A percentile compares a stretch with the other conserved stretches of the same genome.
Conservation (phyloP, 2,329 filamentous ascomycete genomes). For the Neonectria ditissima region DNA sequence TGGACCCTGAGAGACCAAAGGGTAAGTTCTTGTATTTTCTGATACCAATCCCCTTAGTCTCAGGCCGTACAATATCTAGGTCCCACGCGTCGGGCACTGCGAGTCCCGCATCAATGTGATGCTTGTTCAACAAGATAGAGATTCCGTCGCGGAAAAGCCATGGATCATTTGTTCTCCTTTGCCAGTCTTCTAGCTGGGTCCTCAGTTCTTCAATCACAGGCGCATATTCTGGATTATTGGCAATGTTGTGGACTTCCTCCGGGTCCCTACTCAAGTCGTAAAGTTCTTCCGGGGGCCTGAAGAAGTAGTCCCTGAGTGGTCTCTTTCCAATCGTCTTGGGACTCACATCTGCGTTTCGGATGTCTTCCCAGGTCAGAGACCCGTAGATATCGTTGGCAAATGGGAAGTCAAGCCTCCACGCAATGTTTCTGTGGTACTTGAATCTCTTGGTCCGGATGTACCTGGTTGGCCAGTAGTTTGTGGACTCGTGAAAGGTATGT, state of each 20-base stretch:
- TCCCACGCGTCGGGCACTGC: slow-evolving; percentile 8
- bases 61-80: slow-evolving; percentile 10
- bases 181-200: slow-evolving; percentile 9
- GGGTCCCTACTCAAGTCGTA: slow-evolving; percentile 7
- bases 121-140: slow-evolving; percentile 15
- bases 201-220: neutral
- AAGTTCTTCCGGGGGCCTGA: slow-evolving; percentile 5
- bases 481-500: slow-evolving; percentile 63
- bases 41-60: neutral
- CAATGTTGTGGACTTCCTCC: neutral
- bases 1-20: slow-evolving; percentile 4
- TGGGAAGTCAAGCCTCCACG: slow-evolving; percentile 61
- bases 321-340: slow-evolving; percentile 9
- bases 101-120: slow-evolving; percentile 16
- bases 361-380: slow-evolving; percentile 57
- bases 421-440: slow-evolving; percentile 59
- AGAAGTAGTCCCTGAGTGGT: slow-evolving; percentile 15
- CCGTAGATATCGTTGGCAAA: slow-evolving; percentile 58
- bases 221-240: slow-evolving; percentile 12
- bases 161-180: slow-evolving; percentile 17
- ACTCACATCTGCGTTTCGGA: slow-evolving; percentile 49
- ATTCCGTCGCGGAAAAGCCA: slow-evolving; percentile 19
- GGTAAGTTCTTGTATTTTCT: slow-evolving; percentile 7
- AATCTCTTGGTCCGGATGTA: slow-evolving; percentile 54
- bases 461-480: slow-evolving; percentile 63